Evolutionary conservation across 1,139 yeast species (phyloP).

Genomic region (Yamadazyma membranifaciens): DNA sequence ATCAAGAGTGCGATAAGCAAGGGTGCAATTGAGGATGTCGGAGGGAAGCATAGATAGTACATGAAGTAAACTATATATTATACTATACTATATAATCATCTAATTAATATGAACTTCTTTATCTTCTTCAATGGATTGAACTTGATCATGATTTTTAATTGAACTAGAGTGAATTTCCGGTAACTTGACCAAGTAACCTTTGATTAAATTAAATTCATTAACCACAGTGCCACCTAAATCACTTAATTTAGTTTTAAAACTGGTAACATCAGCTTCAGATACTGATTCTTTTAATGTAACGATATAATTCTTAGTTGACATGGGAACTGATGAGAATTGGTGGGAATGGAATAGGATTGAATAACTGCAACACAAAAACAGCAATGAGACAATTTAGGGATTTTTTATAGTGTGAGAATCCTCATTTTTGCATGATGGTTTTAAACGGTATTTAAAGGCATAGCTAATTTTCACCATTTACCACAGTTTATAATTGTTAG

Average conservation of each 20-base stretch:
- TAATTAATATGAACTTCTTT: conserved; percentile 47
- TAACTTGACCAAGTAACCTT: conserved; percentile 61
- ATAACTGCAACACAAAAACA: neutral
- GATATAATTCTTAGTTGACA: conserved; percentile 31
- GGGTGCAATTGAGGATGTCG: neutral
- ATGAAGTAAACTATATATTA: neutral
- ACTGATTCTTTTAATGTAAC: conserved; percentile 38
- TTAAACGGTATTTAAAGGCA: conserved; percentile 4
- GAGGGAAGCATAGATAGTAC: neutral
- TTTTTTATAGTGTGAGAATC: neutral
- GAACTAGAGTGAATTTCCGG: conserved; percentile 47
- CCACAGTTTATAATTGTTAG: neutral
- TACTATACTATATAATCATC: no score
- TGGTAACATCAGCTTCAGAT: conserved; percentile 28
- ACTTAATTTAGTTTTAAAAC: conserved; percentile 30
- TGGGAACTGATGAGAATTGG: neutral
- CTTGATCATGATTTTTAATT: conserved; percentile 43
- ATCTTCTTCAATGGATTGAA: conserved; percentile 59
- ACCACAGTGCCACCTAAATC: conserved; percentile 63
- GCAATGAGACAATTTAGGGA: neutral
- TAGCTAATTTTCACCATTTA: neutral
- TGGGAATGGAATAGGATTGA: neutral
- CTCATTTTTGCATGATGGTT: neutral
- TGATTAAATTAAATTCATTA: conserved; percentile 64
- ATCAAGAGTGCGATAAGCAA: no score